These are phyloP conservation scores for Epichloe baconii DNA, from an alignment of 2,329 filamentous ascomycete species.

Conservation along the genomic window DNA sequence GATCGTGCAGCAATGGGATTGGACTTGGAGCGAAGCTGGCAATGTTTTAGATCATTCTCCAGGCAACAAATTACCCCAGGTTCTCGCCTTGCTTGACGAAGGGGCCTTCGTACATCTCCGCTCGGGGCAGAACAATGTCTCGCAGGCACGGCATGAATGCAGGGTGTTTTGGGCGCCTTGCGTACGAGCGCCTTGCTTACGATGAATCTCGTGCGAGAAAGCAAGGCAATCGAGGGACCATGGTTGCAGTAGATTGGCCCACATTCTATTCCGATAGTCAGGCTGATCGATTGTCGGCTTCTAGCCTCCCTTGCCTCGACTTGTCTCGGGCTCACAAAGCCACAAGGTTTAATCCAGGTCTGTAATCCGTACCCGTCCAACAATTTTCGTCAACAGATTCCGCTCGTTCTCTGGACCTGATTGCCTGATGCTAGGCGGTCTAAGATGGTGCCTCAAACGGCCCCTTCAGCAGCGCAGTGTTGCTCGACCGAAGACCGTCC, in stretches of 20 bases:
- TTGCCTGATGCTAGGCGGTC: too few relatives aligned
- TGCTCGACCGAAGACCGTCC: too few relatives aligned
- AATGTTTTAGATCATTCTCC: not conserved
- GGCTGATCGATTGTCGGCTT: not conserved
- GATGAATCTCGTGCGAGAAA: too few relatives aligned
- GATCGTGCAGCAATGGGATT: not conserved
- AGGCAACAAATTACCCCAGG: not conserved
- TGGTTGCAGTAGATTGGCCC: not conserved
- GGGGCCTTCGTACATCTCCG: too few relatives aligned
- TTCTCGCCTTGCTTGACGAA: not conserved
- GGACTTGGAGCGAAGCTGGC: too few relatives aligned
- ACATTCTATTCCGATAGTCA: not conserved
- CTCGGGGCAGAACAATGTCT: too few relatives aligned
- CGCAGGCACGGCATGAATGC: too few relatives aligned
- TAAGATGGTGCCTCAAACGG: too few relatives aligned
- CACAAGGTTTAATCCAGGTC: not conserved
- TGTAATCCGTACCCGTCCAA: too few relatives aligned
- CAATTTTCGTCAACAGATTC: not conserved
- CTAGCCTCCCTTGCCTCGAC: not conserved
- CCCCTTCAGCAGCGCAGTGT: too few relatives aligned
- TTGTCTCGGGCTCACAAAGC: not conserved
- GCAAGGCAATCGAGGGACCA: not conserved
- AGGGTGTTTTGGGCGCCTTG: too few relatives aligned
- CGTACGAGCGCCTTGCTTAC: too few relatives aligned
- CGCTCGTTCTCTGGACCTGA: not conserved